Evolutionary conservation across 1,139 yeast species (phyloP), one percentile per base, ranked within the genome.

Genomic region (Geotrichum restrictum): DNA sequence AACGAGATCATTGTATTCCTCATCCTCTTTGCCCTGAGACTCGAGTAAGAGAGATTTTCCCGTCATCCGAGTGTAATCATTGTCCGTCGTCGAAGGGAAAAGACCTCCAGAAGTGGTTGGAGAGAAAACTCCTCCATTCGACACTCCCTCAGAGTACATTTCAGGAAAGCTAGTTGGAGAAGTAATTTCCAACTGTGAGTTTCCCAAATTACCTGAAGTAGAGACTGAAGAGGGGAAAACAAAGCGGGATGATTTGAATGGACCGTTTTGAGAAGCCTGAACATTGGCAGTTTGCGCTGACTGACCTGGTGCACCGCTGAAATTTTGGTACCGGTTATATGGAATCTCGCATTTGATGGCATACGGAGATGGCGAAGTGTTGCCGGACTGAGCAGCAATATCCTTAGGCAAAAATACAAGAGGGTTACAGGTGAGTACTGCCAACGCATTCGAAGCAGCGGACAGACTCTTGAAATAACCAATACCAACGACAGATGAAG

Each of bases 381-480:
- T 50, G 16, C 14, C 21, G 1, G 44, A 32, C 11, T 40, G 52
- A 33, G 53, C 24, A 11, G 46, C 33, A 14, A 33, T n/a, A 10
- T 49, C 55, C 33, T 51, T 51, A 4, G 56, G 56, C 11, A 56
- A 39, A 88, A 95, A 73, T 81, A 88, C 34, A 83, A 74, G 69
- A 64, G 78, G 63, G 73, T 84, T 61, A 71, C 83, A 71, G 48
- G 85, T 88, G 48, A 89, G 74, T 24, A 83, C 70, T 56, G 81
- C 79, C n/a, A 83, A 83, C 37, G 88, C 88, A 18, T 84, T 81
- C 37, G 83, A 73, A 48, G 94, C 93, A 40, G 88, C 76, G 57
- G 78, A 77, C 47, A 79, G 66, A 48, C 83, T 78, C 59, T 77
- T 79, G 71, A 88, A 87, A 62, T 75, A 81, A 4, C 93, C 95